Conservation (phyloP, 257 asterid genomes). For the Leptodermis oblonga region DNA sequence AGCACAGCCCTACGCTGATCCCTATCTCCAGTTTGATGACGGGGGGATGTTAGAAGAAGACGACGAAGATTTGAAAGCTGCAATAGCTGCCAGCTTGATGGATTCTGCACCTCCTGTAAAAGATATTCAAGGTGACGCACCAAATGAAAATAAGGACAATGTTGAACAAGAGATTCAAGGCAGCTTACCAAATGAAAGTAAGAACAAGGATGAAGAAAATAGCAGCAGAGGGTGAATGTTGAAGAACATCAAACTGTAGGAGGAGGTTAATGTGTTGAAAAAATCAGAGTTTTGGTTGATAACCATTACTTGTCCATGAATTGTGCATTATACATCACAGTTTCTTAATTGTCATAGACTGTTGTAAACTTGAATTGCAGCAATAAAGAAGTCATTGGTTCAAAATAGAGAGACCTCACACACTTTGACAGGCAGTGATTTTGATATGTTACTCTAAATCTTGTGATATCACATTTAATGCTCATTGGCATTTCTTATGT, state of each 20-base stretch:
- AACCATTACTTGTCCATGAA: background rate
- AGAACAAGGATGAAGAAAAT: constrained; percentile 17
- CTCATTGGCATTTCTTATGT: background rate
- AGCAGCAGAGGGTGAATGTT: constrained; percentile 14
- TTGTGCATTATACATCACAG: constrained; percentile 7
- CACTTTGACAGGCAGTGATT: no score
- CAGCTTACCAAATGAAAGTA: constrained; percentile 27
- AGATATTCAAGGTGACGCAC: constrained; percentile 25
- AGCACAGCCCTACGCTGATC: constrained; percentile 22
- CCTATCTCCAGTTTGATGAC: constrained; percentile 24
- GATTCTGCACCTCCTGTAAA: constrained; percentile 42
- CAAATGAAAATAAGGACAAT: constrained; percentile 26
- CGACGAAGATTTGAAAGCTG: constrained; percentile 94
- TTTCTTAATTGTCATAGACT: background rate
- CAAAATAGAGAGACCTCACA: background rate
- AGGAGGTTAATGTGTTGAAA: background rate
- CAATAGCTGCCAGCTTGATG: constrained; percentile 86
- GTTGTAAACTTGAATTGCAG: constrained; percentile 1
- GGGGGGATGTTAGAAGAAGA: constrained; percentile 44
- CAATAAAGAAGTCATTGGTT: background rate
- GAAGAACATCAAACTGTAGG: background rate
- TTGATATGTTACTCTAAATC: background rate
- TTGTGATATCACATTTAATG: background rate
- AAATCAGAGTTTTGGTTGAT: background rate
- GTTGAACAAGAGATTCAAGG: constrained; percentile 22